Percentiles rank a stretch among this genome's conserved stretches.
Evolutionary conservation across 1,284 basidiomycete species (phyloP).

Genomic region (Leucoagaricus sp.): DNA sequence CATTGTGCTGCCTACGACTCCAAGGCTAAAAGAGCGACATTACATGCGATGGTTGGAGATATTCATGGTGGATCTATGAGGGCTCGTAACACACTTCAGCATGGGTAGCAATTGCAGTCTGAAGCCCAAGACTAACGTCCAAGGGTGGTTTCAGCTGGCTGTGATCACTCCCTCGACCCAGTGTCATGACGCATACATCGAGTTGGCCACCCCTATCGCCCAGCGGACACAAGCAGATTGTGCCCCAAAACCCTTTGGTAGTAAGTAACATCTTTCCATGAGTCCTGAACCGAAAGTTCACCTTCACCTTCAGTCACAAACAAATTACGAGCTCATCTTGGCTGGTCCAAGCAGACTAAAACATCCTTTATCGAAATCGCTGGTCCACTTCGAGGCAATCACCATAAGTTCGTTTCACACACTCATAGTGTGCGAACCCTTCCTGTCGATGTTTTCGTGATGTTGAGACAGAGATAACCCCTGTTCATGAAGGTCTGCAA

Average conservation of each 20-base stretch:
- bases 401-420: not conserved
- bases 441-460: not conserved
- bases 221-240: not conserved
- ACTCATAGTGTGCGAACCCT: not conserved
- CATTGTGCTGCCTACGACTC: slow-evolving; percentile 73
- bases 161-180: not conserved
- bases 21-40: slow-evolving; percentile 57
- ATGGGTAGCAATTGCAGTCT: slow-evolving; percentile 41
- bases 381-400: not conserved
- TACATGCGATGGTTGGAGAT: slow-evolving; percentile 77
- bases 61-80: slow-evolving; percentile 61
- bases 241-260: not conserved
- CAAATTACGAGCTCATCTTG: not conserved
- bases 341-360: not conserved
- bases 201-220: not conserved
- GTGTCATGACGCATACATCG: not conserved
- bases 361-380: not conserved
- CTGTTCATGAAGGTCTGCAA: not conserved
- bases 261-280: not conserved
- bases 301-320: not conserved
- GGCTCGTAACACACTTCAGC: slow-evolving; percentile 83
- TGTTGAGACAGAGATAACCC: not conserved
- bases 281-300: not conserved
- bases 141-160: not conserved
- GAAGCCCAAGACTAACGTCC: not conserved